Conservation (phyloP, 169 alveolate genomes). For the Cryptosporidium meleagridis region DNA sequence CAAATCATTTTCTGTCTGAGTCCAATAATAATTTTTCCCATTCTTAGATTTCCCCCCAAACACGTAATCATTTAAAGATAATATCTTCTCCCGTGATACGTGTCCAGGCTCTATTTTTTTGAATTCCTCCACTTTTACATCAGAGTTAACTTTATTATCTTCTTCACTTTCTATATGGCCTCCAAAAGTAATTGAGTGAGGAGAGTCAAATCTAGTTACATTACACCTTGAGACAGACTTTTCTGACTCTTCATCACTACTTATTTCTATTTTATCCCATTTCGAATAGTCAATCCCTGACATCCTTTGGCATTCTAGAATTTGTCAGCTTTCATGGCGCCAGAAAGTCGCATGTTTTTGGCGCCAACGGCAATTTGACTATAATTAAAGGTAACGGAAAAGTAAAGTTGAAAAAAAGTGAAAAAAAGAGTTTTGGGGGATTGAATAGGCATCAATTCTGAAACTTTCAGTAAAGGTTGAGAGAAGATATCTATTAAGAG, state of each 20-base stretch:
- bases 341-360: neutral
- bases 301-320: neutral
- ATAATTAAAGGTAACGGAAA: neutral
- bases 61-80: constrained; percentile 6
- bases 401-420: neutral
- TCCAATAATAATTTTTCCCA: constrained; percentile 36
- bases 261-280: constrained; percentile 49
- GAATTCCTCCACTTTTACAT: neutral
- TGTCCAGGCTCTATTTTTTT: neutral
- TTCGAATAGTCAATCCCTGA: constrained; percentile 66
- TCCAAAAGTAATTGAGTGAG: constrained; percentile 38
- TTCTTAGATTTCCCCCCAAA: neutral
- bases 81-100: constrained; percentile 19
- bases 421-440: neutral
- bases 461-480: neutral
- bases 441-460: neutral
- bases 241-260: constrained; percentile 46
- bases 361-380: neutral
- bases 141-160: neutral
- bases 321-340: neutral
- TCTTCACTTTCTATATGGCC: neutral
- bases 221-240: neutral
- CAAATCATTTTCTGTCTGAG: constrained; percentile 8
- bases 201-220: constrained; percentile 63
- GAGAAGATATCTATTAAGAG: neutral